phyloP scores from a whole-genome alignment of 1,284 basidiomycete genomes.

The Heliocybe sulcata region DNA sequence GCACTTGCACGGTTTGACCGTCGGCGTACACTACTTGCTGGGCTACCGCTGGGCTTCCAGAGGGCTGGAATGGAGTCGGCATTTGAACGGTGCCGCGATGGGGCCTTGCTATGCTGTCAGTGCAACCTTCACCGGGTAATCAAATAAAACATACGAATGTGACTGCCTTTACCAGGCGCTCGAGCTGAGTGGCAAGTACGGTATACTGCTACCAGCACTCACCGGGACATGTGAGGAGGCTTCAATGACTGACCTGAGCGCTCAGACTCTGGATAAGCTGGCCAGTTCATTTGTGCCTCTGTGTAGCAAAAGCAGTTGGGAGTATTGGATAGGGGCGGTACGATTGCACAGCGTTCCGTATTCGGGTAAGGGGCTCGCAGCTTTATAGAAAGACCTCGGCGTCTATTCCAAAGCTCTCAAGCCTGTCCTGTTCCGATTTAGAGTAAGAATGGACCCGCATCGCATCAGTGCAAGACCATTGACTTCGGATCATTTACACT shows the following conservation, averaged over 20 bases:
- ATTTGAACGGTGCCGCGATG: background rate
- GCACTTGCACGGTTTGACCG: background rate
- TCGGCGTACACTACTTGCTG: background rate
- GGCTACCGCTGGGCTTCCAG: background rate
- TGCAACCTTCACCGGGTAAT: background rate
- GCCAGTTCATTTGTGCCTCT: background rate
- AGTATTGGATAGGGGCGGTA: too few relatives aligned
- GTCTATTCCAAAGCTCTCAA: too few relatives aligned
- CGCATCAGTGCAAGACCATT: too few relatives aligned
- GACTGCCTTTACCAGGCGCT: background rate
- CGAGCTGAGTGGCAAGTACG: background rate
- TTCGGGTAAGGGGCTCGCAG: too few relatives aligned
- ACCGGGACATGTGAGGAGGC: background rate
- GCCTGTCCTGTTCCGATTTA: too few relatives aligned
- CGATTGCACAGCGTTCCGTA: too few relatives aligned
- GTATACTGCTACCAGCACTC: background rate
- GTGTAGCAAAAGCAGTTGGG: too few relatives aligned
- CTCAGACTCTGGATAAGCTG: background rate
- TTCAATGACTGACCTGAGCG: background rate
- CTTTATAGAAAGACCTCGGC: too few relatives aligned
- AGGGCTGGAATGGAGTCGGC: background rate
- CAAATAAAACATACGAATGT: background rate
- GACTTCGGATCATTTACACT: too few relatives aligned
- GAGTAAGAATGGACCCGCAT: too few relatives aligned
- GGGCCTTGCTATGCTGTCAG: background rate